phyloP scores from a whole-genome alignment of 73 alveolate species.

The Paramecium primaurelia region DNA sequence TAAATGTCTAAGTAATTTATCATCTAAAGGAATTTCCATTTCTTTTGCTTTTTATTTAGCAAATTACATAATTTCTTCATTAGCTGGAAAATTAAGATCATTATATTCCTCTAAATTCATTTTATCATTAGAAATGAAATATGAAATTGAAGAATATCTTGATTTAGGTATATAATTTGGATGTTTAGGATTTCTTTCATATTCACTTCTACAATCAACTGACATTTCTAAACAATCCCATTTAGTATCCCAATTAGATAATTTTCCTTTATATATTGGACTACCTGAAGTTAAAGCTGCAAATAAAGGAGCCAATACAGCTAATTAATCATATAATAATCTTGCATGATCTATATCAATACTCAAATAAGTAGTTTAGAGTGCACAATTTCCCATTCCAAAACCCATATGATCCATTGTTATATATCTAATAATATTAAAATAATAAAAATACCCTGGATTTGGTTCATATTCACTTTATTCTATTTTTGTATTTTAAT shows the following conservation, averaged over 20 bases:
- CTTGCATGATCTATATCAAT: slow-evolving; percentile 72
- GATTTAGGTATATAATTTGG: slow-evolving; percentile 80
- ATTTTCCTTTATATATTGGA: slow-evolving; percentile 76
- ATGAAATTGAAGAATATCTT: slow-evolving; percentile 85
- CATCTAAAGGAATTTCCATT: slow-evolving; percentile 68
- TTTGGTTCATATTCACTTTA: slow-evolving; percentile 65
- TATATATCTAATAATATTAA: slow-evolving; percentile 19
- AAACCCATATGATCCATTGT: slow-evolving; percentile 83
- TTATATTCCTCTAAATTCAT: slow-evolving; percentile 67
- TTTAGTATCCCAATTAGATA: slow-evolving; percentile 86
- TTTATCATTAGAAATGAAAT: slow-evolving; percentile 79
- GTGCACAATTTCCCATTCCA: slow-evolving; percentile 82
- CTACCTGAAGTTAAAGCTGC: slow-evolving; percentile 82
- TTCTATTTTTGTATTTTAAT: slow-evolving; percentile 78
- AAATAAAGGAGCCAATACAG: slow-evolving; percentile 73
- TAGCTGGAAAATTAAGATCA: slow-evolving; percentile 74
- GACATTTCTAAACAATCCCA: slow-evolving; percentile 88
- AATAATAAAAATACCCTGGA: slow-evolving; percentile 59
- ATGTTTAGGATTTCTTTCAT: slow-evolving; percentile 81
- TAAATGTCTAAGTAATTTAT: slow-evolving; percentile 85
- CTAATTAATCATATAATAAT: slow-evolving; percentile 72
- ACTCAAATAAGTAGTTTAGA: slow-evolving; percentile 68
- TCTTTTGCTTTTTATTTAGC: slow-evolving; percentile 57
- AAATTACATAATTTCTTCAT: slow-evolving; percentile 69
- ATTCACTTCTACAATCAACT: slow-evolving; percentile 93